These are phyloP conservation scores for Trichosanthes truncata DNA, from an alignment of 306 rosid genomes.

Conservation along the genomic window DNA sequence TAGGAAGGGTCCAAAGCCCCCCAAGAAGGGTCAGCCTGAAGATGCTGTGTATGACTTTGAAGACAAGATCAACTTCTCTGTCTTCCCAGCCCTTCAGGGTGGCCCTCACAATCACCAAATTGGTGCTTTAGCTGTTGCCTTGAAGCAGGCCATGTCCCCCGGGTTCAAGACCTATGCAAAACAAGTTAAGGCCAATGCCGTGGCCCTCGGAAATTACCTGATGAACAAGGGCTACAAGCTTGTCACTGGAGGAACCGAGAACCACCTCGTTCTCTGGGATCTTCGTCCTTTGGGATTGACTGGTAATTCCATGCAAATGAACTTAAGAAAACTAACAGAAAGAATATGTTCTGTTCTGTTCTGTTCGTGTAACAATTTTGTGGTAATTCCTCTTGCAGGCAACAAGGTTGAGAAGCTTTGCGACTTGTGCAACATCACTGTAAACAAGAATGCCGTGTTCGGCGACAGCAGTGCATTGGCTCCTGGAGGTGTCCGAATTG, in stretches of 20 bases:
- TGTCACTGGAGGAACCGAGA: slow-evolving; percentile 93
- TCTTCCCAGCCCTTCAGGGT: slow-evolving; percentile 93
- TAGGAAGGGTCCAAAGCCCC: slow-evolving; percentile 82
- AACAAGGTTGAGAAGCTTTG: slow-evolving; percentile 98
- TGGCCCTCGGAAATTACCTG: slow-evolving; percentile 73
- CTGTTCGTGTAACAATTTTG: not conserved
- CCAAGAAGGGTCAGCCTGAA: slow-evolving; percentile 94
- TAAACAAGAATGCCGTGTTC: slow-evolving; percentile 92
- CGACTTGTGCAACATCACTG: slow-evolving; percentile 79
- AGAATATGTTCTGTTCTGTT: not conserved
- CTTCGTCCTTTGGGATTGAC: slow-evolving; percentile 96
- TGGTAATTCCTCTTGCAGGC: slow-evolving; percentile 36
- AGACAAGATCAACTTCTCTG: slow-evolving; percentile 89
- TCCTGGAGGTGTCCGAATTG: slow-evolving; percentile 90
- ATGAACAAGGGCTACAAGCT: slow-evolving; percentile 75
- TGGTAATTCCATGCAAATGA: slow-evolving; percentile 26
- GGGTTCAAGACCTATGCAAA: slow-evolving; percentile 85
- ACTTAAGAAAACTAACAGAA: not conserved
- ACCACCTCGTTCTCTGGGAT: slow-evolving; percentile 98
- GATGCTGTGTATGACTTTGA: slow-evolving; percentile 75
- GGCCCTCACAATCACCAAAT: slow-evolving; percentile 98
- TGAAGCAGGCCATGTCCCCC: slow-evolving; percentile 62
- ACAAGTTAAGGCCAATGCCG: slow-evolving; percentile 95
- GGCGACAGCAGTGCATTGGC: slow-evolving; percentile 99
- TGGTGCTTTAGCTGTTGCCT: slow-evolving; percentile 90